Percentiles rank a stretch among this genome's conserved stretches.
Evolutionary conservation across 306 rosid genomes (phyloP).

Genomic region (Ochetophila trinervis): DNA sequence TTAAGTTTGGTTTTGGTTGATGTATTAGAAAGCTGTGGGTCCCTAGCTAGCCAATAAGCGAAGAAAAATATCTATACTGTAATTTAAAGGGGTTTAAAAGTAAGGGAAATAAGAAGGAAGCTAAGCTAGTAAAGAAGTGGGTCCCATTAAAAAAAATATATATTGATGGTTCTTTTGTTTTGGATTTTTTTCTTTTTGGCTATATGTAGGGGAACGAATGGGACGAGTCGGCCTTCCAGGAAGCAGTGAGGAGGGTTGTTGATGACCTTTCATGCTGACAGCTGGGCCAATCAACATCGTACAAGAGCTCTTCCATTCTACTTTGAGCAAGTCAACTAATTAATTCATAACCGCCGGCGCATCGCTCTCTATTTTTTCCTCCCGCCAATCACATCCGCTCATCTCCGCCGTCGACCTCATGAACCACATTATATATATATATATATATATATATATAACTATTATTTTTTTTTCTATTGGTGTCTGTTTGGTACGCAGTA

Average conservation of each 20-base stretch:
- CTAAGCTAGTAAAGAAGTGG: background rate
- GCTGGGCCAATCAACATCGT: background rate
- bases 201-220: conserved; percentile 57
- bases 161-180: background rate
- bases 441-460: background rate
- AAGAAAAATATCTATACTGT: background rate
- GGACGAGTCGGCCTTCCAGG: conserved; percentile 85
- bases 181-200: conserved; percentile 3
- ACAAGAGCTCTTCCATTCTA: background rate
- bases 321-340: conserved; percentile 5
- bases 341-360: conserved; percentile 8
- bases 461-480: background rate
- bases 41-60: no score
- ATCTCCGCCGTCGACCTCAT: conserved; percentile 13
- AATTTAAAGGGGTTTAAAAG: background rate
- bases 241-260: conserved; percentile 79
- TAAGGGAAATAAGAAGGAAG: conserved; percentile 10
- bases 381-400: background rate
- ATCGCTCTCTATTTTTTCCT: conserved; percentile 6
- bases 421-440: background rate
- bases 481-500: no score
- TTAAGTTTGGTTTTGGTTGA: background rate
- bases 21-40: background rate
- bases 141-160: background rate
- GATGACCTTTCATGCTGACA: conserved; percentile 42